A percentile compares a stretch with the other conserved stretches of the same genome.
Evolutionary conservation across 2,329 filamentous ascomycete species (phyloP).

Genomic region (Paraconiothyrium sp.): DNA sequence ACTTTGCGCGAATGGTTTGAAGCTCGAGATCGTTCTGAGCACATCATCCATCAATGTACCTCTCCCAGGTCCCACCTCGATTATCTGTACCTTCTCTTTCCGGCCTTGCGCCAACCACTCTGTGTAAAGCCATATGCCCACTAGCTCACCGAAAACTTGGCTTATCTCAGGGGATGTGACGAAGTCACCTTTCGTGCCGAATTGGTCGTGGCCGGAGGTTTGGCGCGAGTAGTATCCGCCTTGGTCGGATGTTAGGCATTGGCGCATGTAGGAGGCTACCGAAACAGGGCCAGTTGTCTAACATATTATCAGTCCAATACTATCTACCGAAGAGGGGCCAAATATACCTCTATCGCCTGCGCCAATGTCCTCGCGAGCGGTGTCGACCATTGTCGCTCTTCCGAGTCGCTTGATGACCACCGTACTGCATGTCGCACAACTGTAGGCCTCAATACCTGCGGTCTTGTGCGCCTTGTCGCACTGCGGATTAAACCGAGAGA

Average conservation of each 20-base stretch:
- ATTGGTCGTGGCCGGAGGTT: slow-evolving; percentile 78
- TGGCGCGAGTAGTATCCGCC: slow-evolving; percentile 93
- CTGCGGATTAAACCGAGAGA: slow-evolving; percentile 38
- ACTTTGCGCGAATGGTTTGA: slow-evolving; percentile 77
- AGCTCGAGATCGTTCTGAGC: slow-evolving; percentile 86
- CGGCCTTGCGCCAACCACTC: slow-evolving; percentile 95
- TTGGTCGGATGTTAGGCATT: slow-evolving; percentile 90
- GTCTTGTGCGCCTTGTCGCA: slow-evolving; percentile 29
- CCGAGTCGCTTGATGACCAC: slow-evolving; percentile 49
- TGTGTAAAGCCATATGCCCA: slow-evolving; percentile 93
- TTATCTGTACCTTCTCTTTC: slow-evolving; percentile 79
- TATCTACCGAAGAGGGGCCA: not conserved
- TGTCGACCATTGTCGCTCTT: slow-evolving; percentile 80
- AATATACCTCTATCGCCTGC: slow-evolving; percentile 82
- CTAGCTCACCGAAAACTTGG: slow-evolving; percentile 92
- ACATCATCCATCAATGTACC: slow-evolving; percentile 98
- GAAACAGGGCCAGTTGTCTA: slow-evolving; percentile 89
- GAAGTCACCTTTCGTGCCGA: slow-evolving; percentile 93
- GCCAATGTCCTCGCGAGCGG: slow-evolving; percentile 87
- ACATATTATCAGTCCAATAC: slow-evolving; percentile 12
- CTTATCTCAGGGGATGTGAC: slow-evolving; percentile 98
- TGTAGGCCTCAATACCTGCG: slow-evolving; percentile 18
- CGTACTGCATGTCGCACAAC: slow-evolving; percentile 39
- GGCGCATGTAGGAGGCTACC: slow-evolving; percentile 95
- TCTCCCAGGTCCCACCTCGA: slow-evolving; percentile 92